Evolutionary conservation across 108 stramenopile species (phyloP).

Genomic region (Cyclotella choctawhatcheeana): DNA sequence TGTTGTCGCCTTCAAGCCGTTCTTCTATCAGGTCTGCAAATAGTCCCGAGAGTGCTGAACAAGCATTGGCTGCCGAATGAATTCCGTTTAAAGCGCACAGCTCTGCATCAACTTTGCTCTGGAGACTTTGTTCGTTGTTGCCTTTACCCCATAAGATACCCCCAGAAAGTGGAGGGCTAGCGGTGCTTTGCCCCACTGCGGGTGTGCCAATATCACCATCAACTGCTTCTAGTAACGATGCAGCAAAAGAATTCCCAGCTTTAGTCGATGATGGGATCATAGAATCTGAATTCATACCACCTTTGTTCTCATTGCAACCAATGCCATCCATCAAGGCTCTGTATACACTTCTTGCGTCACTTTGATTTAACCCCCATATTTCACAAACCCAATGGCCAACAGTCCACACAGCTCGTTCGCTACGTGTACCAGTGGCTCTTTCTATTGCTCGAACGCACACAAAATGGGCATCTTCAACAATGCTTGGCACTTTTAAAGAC

Average conservation of each 20-base stretch:
- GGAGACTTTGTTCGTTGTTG: slow-evolving; percentile 33
- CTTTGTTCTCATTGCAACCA: no score
- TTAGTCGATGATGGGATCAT: slow-evolving; percentile 19
- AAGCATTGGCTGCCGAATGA: slow-evolving; percentile 68
- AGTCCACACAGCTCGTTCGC: slow-evolving; percentile 77
- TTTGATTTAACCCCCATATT: slow-evolving; percentile 74
- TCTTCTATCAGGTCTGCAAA: slow-evolving; percentile 62
- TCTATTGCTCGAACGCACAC: slow-evolving; percentile 75
- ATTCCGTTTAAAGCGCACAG: slow-evolving; percentile 81
- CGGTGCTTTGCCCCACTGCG: background rate
- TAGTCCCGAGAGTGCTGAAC: slow-evolving; percentile 61
- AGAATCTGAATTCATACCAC: slow-evolving; percentile 7
- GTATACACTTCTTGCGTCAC: slow-evolving; percentile 58
- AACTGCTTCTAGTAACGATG: slow-evolving; percentile 77
- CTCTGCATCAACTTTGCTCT: slow-evolving; percentile 66
- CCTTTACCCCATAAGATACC: slow-evolving; percentile 39
- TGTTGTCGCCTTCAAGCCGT: slow-evolving; percentile 21
- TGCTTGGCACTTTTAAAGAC: slow-evolving; percentile 65
- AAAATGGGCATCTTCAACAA: slow-evolving; percentile 90
- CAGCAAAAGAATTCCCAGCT: slow-evolving; percentile 62
- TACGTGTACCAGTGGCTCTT: slow-evolving; percentile 77
- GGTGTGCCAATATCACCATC: slow-evolving; percentile 64
- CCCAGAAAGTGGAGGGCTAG: slow-evolving; percentile 63
- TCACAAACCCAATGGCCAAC: slow-evolving; percentile 83
- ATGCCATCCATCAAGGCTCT: slow-evolving; percentile 72